Conservation (phyloP, 139 green algal species). For the Micractinium sp. region DNA sequence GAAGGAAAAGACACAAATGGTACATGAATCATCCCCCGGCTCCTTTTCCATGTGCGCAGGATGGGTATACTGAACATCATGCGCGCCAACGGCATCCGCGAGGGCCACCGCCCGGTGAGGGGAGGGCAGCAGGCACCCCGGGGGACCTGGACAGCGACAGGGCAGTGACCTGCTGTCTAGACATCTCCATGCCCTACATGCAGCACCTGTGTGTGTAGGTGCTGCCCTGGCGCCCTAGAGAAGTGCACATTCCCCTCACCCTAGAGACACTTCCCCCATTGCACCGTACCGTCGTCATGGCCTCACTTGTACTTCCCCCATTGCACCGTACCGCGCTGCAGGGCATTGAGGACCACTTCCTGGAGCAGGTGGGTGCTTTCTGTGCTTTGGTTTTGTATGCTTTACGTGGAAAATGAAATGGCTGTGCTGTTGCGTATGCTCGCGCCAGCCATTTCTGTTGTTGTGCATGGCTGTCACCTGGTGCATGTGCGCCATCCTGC, state of each 20-base stretch:
- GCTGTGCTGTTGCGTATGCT: too few species aligned
- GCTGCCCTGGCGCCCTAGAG: neutral
- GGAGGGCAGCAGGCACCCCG: neutral
- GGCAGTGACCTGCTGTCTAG: too few species aligned
- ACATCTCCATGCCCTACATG: too few species aligned
- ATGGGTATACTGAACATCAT: slow-evolving; percentile 96
- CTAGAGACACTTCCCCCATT: neutral
- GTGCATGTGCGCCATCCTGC: too few species aligned
- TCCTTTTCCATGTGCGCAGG: neutral
- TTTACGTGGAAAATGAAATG: too few species aligned
- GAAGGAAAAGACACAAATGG: too few species aligned
- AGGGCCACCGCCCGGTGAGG: slow-evolving; percentile 79
- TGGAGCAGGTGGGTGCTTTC: slow-evolving; percentile 57
- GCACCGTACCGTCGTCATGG: neutral
- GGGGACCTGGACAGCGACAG: too few species aligned
- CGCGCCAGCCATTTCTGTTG: too few species aligned
- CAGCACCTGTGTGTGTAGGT: neutral
- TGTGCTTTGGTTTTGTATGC: too few species aligned
- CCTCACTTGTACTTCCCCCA: neutral
- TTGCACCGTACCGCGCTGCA: slow-evolving; percentile 15
- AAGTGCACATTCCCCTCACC: too few species aligned
- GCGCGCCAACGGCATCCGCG: slow-evolving; percentile 86
- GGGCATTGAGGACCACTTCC: slow-evolving; percentile 88
- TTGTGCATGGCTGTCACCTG: too few species aligned
- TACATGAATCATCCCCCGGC: too few species aligned